phyloP scores from a whole-genome alignment of 2,329 filamentous ascomycete species.

The Biscogniauxia mediterranea region DNA sequence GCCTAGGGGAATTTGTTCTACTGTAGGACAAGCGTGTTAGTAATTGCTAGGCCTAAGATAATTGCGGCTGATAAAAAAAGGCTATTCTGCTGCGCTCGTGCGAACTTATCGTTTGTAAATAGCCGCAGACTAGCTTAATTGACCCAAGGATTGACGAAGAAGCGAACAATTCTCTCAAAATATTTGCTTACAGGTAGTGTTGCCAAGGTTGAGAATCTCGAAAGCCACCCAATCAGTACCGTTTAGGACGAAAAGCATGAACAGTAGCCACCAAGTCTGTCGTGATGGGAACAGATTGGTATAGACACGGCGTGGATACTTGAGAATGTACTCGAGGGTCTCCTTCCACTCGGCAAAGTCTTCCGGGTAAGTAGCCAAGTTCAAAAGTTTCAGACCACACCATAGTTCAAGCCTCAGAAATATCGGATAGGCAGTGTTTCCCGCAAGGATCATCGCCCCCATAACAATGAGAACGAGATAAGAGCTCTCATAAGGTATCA shows the following conservation, averaged over 20 bases:
- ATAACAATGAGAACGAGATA: constrained; percentile 53
- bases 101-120: no score
- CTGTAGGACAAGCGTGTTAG: constrained; percentile 31
- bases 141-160: background rate
- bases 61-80: background rate
- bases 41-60: background rate
- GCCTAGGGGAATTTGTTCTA: constrained; percentile 50
- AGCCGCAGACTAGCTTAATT: background rate
- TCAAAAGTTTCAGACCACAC: constrained; percentile 44
- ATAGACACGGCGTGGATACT: constrained; percentile 57
- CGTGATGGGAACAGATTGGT: constrained; percentile 62
- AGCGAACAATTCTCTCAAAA: background rate
- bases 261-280: constrained; percentile 65
- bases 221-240: constrained; percentile 64
- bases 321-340: constrained; percentile 53
- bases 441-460: constrained; percentile 59
- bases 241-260: constrained; percentile 59
- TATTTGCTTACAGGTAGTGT: constrained; percentile 29
- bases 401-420: constrained; percentile 61
- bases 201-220: constrained; percentile 63
- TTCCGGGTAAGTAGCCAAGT: constrained; percentile 36
- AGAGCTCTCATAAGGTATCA: constrained; percentile 57
- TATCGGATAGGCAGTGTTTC: constrained; percentile 65
- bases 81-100: no score
- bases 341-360: constrained; percentile 43